A percentile compares a stretch with the other conserved stretches of the same genome.
Conservation (phyloP, 768 basidiomycete genomes). For the Podaxis sp. region DNA sequence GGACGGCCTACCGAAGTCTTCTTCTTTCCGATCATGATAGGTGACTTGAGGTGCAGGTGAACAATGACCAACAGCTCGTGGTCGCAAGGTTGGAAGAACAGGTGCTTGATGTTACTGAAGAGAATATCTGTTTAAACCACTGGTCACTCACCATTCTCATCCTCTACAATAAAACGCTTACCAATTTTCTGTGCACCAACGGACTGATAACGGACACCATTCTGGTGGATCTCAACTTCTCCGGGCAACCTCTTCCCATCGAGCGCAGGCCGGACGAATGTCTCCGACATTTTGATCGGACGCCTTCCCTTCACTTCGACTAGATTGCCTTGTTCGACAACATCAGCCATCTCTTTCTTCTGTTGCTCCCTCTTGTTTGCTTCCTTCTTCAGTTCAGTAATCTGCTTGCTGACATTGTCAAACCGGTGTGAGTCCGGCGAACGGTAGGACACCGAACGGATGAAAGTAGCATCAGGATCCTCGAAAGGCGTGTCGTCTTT, state of each 20-base stretch:
- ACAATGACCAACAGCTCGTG: conserved; percentile 92
- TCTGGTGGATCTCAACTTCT: conserved; percentile 98
- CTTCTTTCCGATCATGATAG: conserved; percentile 99
- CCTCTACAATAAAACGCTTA: conserved; percentile 32
- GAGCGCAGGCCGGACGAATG: conserved; percentile 89
- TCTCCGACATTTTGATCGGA: conserved; percentile 84
- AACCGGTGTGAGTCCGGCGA: conserved; percentile 89
- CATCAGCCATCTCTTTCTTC: conserved; percentile 98
- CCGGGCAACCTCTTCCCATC: conserved; percentile 95
- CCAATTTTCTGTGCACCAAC: conserved; percentile 90
- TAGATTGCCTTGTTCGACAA: conserved; percentile 90
- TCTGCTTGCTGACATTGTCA: conserved; percentile 84
- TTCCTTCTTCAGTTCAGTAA: conserved; percentile 94
- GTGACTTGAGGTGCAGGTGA: conserved; percentile 89
- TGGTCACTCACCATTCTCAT: not conserved
- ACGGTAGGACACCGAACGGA: conserved; percentile 93
- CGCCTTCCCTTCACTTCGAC: conserved; percentile 87
- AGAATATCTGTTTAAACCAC: conserved; percentile 64
- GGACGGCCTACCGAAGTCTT: conserved; percentile 77
- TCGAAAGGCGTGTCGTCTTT: conserved; percentile 99
- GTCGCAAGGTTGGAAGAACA: conserved; percentile 99
- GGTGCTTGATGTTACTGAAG: conserved; percentile 96
- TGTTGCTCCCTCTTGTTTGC: conserved; percentile 97
- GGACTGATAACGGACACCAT: conserved; percentile 91
- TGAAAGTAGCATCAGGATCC: conserved; percentile 93